Evolutionary conservation across 2,329 filamentous ascomycete genomes (phyloP), one percentile per base, ranked within the genome.

Genomic region (Trichoderma sp.): DNA sequence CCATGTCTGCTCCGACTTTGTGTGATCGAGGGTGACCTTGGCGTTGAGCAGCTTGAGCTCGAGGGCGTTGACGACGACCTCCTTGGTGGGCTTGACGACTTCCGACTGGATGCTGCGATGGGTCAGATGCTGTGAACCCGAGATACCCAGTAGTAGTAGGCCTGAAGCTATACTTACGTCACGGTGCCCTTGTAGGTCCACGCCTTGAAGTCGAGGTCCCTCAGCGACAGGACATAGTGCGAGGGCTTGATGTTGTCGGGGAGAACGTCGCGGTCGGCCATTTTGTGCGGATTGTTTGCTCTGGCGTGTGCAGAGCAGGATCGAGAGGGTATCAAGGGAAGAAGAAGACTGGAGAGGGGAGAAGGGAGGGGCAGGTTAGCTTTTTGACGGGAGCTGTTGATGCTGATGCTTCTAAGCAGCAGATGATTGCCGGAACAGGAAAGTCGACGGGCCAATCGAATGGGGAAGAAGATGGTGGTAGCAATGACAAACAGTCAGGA

Each of bases 161-260:
- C 21, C 19, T 24, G 30, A 28, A 28, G 48, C 52, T 15, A 3
- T 34, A 67, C 81, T 68, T 78, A 85, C 83, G 76, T 78, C 67
- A 97, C 91, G 21, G 84, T 88, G 69, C 95, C 95, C 79, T 94
- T 87, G 81, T 94, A 99, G 67, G 85, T 87, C 88, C 86, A 88
- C 62, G 79, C 78, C 66, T 79, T 79, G 70, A 94, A 97, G 66
- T 97, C 89, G 69, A 99, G 81, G 71, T 95, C 89, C 74, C 83
- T 87, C 71, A 99, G 85, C 64, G 89, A 92, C 69, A 99, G 83
- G 73, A 86, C 82, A 80, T 99, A 99, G 80, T 98, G 92, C 68
- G 83, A 81, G 2, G 95, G 93, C 80, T 92, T 94, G 75, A 94
- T 87, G 70, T 78, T 78, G 72, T 82, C 80, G 55, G 87, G 86